A percentile compares a stretch with the other conserved stretches of the same genome.
Conservation (phyloP, 2,329 filamentous ascomycete genomes). For the Emericellopsis atlantica region DNA sequence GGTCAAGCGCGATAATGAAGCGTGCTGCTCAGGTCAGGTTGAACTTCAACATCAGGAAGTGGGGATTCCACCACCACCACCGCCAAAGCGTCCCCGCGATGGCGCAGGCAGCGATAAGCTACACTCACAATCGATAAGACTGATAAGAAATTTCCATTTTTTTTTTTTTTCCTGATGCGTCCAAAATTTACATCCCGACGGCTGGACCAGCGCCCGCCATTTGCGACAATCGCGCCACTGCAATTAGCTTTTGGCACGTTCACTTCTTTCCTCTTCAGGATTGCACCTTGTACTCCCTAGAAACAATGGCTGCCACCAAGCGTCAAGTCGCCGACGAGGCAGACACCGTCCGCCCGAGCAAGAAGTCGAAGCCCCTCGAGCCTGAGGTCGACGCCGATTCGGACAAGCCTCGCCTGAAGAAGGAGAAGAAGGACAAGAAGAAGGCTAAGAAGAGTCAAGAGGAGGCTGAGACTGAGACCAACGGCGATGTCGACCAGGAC, state of each 20-base stretch:
- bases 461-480: conserved; percentile 8
- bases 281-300: too few relatives aligned
- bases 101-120: too few relatives aligned
- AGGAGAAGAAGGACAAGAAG: conserved; percentile 28
- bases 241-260: too few relatives aligned
- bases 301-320: conserved; percentile 25
- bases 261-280: too few relatives aligned
- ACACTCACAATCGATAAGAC: not conserved
- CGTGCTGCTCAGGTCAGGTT: too few relatives aligned
- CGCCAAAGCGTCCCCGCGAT: too few relatives aligned
- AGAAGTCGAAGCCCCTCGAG: conserved; percentile 24
- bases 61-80: too few relatives aligned
- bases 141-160: not conserved
- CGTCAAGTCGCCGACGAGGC: conserved; percentile 15
- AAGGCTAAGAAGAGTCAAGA: conserved; percentile 20
- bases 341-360: conserved; percentile 16
- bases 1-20: too few relatives aligned
- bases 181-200: too few relatives aligned
- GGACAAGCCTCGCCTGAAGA: conserved; percentile 22
- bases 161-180: not conserved
- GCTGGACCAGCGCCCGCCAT: too few relatives aligned
- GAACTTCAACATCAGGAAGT: too few relatives aligned
- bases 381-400: conserved; percentile 10
- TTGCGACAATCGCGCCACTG: too few relatives aligned
- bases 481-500: conserved; percentile 13